Base-by-base conservation (phyloP, 805 yeast genomes). In the Citeromyces nyonsensis region DNA sequence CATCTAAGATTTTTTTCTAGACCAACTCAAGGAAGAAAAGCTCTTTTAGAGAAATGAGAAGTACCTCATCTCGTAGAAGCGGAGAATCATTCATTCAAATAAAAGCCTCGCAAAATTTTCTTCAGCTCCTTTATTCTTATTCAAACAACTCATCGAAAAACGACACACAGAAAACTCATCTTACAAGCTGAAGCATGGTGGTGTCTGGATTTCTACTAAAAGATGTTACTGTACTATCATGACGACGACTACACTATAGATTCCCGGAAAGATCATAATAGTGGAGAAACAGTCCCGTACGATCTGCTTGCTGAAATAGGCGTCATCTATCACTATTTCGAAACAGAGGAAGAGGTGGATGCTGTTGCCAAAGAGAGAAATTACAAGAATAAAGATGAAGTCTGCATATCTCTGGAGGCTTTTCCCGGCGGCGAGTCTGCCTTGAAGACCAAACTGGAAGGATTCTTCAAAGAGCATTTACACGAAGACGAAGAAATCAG, bases 401-500 rank as follows among this genome's bases (percentile, higher is more conserved):
- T 88, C 18, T 57, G 56, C 28, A 63, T 86, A 33, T 66, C 73
- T 20, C 65, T 70, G 20, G 66, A 55, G 3, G 61, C 79, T 0
- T 72, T 84, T 47, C 69, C 72, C 0, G 72, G 76, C 14, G 73
- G 73, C 25, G 76, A 70, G 33, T 51, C 48, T 3, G 75, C 69
- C 0, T 69, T 80, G 44, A 62, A 70, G 40, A 61, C 58, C 32
- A 83, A 84, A 51, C 61, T 88, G 52, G 61, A 67, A 39, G 65
- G 56, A 28, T 85, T 86, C 53, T 82, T 73, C 57, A 59, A 66
- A 30, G 95, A 88, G 48, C 98, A 88, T 53, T 62, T 84, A 34
- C 98, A 88, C 50, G 97, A 88, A 50, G 98, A 88, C 50, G 98
- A 88, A 56, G 98, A 88, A 58, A 88, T 88, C 49, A 63, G 98